Conservation (phyloP, 345 rosid species). For the Reutealis trisperma region DNA sequence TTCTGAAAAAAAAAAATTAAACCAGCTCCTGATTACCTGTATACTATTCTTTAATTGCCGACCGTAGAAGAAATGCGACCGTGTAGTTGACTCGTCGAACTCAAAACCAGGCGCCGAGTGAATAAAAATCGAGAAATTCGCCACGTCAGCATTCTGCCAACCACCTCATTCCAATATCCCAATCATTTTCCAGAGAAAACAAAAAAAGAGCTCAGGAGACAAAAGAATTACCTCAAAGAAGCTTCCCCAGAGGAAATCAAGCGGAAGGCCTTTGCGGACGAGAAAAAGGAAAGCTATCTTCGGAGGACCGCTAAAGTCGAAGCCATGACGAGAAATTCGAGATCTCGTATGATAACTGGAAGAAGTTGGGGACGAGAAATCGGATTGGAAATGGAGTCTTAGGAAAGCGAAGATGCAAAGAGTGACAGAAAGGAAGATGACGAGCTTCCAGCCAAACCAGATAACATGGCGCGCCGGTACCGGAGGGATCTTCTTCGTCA, state of each 20-base stretch:
- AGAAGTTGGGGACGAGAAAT: slow-evolving; percentile 21
- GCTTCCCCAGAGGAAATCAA: slow-evolving; percentile 40
- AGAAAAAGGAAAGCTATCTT: slow-evolving; percentile 42
- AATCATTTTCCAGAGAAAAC: not conserved
- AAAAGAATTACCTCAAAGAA: slow-evolving; percentile 55
- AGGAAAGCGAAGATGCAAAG: slow-evolving; percentile 57
- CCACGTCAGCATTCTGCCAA: slow-evolving; percentile 58
- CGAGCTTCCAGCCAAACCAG: slow-evolving; percentile 67
- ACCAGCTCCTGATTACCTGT: slow-evolving; percentile 38
- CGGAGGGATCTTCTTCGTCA: slow-evolving; percentile 52
- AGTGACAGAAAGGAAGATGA: slow-evolving; percentile 46
- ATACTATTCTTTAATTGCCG: slow-evolving; percentile 73
- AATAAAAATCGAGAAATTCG: slow-evolving; percentile 61
- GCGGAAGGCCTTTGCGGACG: slow-evolving; percentile 30
- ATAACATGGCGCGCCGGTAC: slow-evolving; percentile 42
- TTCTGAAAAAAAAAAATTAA: not conserved
- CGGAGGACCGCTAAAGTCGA: slow-evolving; percentile 33
- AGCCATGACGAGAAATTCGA: slow-evolving; percentile 29
- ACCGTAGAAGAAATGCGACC: slow-evolving; percentile 69
- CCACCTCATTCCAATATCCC: not conserved
- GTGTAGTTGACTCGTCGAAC: slow-evolving; percentile 66
- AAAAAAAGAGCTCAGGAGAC: slow-evolving; percentile 27
- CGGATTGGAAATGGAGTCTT: slow-evolving; percentile 43
- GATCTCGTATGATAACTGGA: slow-evolving; percentile 39
- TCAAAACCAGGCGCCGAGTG: slow-evolving; percentile 82